Base-by-base conservation (phyloP, 1,284 basidiomycete species). In the Chondrostereum purpureum region DNA sequence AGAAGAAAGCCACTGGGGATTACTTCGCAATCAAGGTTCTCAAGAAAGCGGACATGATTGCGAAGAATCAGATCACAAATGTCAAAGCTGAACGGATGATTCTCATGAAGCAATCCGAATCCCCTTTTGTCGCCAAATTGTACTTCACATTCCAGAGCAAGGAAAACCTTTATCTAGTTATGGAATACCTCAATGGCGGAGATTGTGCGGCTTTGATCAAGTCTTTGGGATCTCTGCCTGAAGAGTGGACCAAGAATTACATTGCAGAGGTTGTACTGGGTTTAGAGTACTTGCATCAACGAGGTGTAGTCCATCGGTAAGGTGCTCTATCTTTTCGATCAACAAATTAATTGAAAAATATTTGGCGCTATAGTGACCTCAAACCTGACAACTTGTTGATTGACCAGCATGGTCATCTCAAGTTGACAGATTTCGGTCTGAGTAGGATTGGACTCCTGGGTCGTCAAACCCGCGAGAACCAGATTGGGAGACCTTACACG, bases 91-190 rank as follows among this genome's bases (percentile, higher is more conserved):
- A 99, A 69, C 80, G 96, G 46, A 98, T 95, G 82, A 99, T 99
- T 59, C 76, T 99, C 54, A 99, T 99, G 96, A 95, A 93, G 62
- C 95, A 99, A 64, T 90, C 96, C 0, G 93, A 97, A 65, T 97
- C 94, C 10, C 94, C 96, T n/a, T 98, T 99, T 69, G 95, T 99
- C 39, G 93, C 94, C 21, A 95, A 97, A 68, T 73, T 99, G 23
- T 99, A 91, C 72, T 99, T 96, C 68, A 98, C 96, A 24, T 99
- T 99, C 74, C 96, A 99, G 69, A 97, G 94, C 78, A 92, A 94
- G 67, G 93, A 98, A 31, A 98, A 98, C 62, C 68, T 99, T 46
- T 99, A 99, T 67, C 77, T 99, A 35, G 89, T 99, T 47, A 99
- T 99, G 96, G 96, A 99, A 66, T 95, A 95, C 59, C 75, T 94